Percentiles rank a stretch among this genome's conserved stretches.
Evolutionary conservation across 495 filamentous ascomycete species (phyloP).

Genomic region (Trichoderma gamsii): DNA sequence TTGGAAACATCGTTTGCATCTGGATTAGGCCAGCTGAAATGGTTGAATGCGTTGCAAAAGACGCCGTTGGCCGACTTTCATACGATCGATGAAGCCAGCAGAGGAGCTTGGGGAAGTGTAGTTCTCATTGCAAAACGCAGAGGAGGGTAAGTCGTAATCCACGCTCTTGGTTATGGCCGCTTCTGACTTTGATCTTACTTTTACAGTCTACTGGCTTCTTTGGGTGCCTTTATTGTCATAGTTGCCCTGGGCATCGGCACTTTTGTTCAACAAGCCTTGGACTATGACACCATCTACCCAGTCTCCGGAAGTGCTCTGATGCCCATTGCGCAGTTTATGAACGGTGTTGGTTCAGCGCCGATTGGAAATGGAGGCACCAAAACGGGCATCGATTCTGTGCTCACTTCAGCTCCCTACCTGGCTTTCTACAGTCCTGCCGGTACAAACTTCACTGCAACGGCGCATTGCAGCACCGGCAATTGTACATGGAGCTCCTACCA

Average conservation of each 20-base stretch:
- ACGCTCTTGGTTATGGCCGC: background rate
- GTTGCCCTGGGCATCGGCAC: slow-evolving; percentile 10
- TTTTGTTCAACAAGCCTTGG: background rate
- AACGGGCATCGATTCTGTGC: background rate
- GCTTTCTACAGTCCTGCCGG: background rate
- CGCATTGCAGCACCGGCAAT: slow-evolving; percentile 9
- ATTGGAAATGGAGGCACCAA: background rate
- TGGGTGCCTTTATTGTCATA: background rate
- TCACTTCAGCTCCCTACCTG: slow-evolving; percentile 8
- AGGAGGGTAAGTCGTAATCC: background rate
- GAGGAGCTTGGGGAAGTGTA: slow-evolving; percentile 1
- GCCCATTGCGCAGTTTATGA: background rate
- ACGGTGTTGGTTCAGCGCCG: background rate
- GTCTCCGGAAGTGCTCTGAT: slow-evolving; percentile 1
- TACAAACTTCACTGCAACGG: slow-evolving; percentile 1
- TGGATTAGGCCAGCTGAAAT: background rate
- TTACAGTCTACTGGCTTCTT: background rate
- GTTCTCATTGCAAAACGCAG: slow-evolving; percentile 5
- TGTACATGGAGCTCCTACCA: slow-evolving; percentile 9
- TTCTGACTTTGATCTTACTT: background rate
- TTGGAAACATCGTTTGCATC: background rate
- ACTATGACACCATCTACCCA: slow-evolving; percentile 4
- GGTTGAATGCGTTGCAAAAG: slow-evolving; percentile 8
- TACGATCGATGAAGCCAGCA: background rate
- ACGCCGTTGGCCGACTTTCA: slow-evolving; percentile 7